These are phyloP conservation scores for Umbilicus rupestris DNA, from an alignment of 164 flowering plant species.

Conservation along the genomic window DNA sequence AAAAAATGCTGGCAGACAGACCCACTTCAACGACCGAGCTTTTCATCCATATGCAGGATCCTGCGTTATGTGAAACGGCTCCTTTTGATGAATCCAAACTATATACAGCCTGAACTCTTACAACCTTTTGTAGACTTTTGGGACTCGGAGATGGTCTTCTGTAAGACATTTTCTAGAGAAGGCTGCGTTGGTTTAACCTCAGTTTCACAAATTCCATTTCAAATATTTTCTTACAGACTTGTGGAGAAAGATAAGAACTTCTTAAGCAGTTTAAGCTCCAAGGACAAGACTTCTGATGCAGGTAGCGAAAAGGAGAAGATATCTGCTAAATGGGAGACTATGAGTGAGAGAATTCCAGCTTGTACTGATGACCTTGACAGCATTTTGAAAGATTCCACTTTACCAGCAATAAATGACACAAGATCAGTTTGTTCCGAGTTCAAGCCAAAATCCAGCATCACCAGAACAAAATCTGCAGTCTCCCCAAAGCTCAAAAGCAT, in stretches of 20 bases:
- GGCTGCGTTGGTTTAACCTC: slow-evolving; percentile 15
- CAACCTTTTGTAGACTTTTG: slow-evolving; percentile 46
- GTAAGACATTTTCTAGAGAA: slow-evolving; percentile 24
- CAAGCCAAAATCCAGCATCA: not conserved
- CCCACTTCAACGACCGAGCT: slow-evolving; percentile 59
- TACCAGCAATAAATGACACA: slow-evolving; percentile 15
- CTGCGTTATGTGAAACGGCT: slow-evolving; percentile 64
- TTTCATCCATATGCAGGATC: slow-evolving; percentile 68
- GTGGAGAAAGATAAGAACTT: slow-evolving; percentile 47
- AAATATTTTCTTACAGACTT: slow-evolving; percentile 65
- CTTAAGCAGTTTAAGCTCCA: slow-evolving; percentile 2
- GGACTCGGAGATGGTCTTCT: slow-evolving; percentile 49
- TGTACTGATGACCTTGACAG: slow-evolving; percentile 30
- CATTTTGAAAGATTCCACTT: slow-evolving; percentile 30
- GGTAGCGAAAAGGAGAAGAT: slow-evolving; percentile 11
- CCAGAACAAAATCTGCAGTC: not conserved
- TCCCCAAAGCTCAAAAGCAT: not conserved
- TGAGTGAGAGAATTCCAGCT: slow-evolving; percentile 18
- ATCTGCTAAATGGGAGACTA: not conserved
- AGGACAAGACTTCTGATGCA: slow-evolving; percentile 14
- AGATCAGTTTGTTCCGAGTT: slow-evolving; percentile 20
- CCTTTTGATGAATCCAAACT: slow-evolving; percentile 54
- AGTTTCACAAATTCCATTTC: slow-evolving; percentile 67
- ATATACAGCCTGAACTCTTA: slow-evolving; percentile 37
- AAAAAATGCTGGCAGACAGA: slow-evolving; percentile 80